Base-by-base conservation (phyloP, 2,329 filamentous ascomycete genomes). In the Aspergillus novoparasiticus region DNA sequence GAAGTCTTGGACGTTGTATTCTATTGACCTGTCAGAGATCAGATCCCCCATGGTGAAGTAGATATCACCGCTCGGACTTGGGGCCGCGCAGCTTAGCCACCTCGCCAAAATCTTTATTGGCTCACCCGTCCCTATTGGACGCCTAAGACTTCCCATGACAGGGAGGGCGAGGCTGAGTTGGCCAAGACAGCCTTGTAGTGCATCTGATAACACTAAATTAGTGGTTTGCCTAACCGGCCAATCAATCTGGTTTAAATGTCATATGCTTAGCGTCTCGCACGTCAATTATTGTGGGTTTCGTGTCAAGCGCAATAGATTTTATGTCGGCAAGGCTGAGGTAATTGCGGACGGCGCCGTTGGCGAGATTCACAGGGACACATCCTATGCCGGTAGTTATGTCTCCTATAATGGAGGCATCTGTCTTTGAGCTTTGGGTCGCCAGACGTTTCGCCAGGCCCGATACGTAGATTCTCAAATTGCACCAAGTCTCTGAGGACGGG, bases 281-380 rank as follows among this genome's bases (percentile, higher is more conserved):
- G 12, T 36, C 14, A 14, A 36, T 14, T 14, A 36, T 16, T 36
- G 11, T 36, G 6, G 34, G 14, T 16, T 36, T 36, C 34, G 12
- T 14, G 14, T 16, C 10, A 0, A 36, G 34, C 14, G 34, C 3
- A 16, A 16, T 36, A 36, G 10, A 6, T 6, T 36, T 36, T 2
- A 16, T 16, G 34, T 36, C 6, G 34, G 34, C 14, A 36, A 14
- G 1, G 5, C 34, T 16, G 34, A 36, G 5, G 34, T 14, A 2
- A 6, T 14, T 36, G 34, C 12, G 5, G 11, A 12, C 12, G 34
- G 11, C 34, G 12, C 6, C 34, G 12, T 14, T 36, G 12, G 5
- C 34, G 0, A 16, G 5, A 16, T 16, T 8, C 2, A 16, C 6
- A 14, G 6, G 14, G 12, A 2, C 14, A 16, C 14, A 0, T 4